Base-by-base conservation (phyloP, 495 filamentous ascomycete species). In the Penicillium manginii region DNA sequence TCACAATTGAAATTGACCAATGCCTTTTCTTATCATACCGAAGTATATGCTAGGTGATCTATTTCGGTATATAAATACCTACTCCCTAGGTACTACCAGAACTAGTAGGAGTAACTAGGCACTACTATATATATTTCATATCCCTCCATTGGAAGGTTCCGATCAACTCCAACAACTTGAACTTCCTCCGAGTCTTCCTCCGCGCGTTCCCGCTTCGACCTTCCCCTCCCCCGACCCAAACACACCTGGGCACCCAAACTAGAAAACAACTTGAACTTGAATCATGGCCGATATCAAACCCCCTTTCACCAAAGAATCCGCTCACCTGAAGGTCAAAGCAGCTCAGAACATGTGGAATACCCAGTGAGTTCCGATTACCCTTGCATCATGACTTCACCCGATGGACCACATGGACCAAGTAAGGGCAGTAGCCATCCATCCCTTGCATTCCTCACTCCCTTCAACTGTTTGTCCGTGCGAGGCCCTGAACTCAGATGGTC, bases 281-380 rank as follows among this genome's bases (percentile, higher is more conserved):
- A 43, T 17, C 17, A 86, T 87, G 84, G 80, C 83, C 10, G 71
- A 71, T 45, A 74, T 85, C 42, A 81, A 82, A 49, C 92, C 93
- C n/a, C 92, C 91, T 2, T 96, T 96, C 74, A 94, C 89, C 4
- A 73, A 73, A 23, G 86, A 89, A 62, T 90, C 86, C 1, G 92
- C 91, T 4, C 75, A 74, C 22, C 73, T 82, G 54, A 96, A 96
- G 69, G 92, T 96, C 57, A 96, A 97, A 73, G 85, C 86, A 6
- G 91, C 88, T 0, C 93, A 97, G 73, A 78, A 88, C 58, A 79
- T 91, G 17, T 96, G 92, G 92, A 96, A 96, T 67, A 91, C 89
- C 2, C 84, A 80, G 86, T 91, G 70, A 68, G 72, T 61, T 42
- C 49, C 12, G 49, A 52, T 57, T 31, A 50, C 18, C 6, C 50